phyloP scores from a whole-genome alignment of 2,329 filamentous ascomycete species.

The Claviceps sp. region DNA sequence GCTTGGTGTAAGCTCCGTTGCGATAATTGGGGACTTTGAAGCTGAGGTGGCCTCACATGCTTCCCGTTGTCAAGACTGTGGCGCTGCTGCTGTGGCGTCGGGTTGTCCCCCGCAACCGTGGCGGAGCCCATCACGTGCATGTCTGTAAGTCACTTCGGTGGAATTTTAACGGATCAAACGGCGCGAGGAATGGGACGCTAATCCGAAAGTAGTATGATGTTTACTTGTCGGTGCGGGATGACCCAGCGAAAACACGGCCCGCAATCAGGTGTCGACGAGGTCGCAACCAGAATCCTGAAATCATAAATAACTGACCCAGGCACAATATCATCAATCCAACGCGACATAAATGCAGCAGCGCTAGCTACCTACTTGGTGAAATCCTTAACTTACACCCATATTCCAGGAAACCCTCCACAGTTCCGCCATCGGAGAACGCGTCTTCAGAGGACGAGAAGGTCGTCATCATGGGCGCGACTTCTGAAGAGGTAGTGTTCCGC shows the following conservation, averaged over 20 bases:
- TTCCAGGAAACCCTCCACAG: not conserved
- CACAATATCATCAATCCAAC: not conserved
- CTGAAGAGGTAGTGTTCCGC: conserved; percentile 13
- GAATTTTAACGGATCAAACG: not conserved
- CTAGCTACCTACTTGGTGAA: not conserved
- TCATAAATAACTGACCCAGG: not conserved
- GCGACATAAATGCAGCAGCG: no score
- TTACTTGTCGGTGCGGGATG: conserved; percentile 12
- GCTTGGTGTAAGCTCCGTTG: conserved; percentile 9
- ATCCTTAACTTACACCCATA: not conserved
- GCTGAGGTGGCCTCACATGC: conserved; percentile 21
- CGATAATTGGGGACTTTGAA: conserved; percentile 11
- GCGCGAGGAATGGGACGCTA: conserved; percentile 7
- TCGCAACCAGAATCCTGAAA: not conserved
- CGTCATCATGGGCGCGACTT: conserved; percentile 14
- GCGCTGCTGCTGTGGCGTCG: not conserved
- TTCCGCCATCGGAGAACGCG: not conserved
- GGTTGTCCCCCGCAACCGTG: not conserved
- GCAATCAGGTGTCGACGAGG: conserved; percentile 1
- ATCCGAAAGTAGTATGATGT: conserved; percentile 16
- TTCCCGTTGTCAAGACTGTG: not conserved
- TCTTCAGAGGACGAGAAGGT: conserved; percentile 1
- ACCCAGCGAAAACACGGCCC: conserved; percentile 16
- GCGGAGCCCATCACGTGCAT: conserved; percentile 2
- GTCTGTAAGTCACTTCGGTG: not conserved